Percentiles rank a stretch among this genome's conserved stretches.
Conservation (phyloP, 495 filamentous ascomycete genomes). For the Aspergillus ostianus region DNA sequence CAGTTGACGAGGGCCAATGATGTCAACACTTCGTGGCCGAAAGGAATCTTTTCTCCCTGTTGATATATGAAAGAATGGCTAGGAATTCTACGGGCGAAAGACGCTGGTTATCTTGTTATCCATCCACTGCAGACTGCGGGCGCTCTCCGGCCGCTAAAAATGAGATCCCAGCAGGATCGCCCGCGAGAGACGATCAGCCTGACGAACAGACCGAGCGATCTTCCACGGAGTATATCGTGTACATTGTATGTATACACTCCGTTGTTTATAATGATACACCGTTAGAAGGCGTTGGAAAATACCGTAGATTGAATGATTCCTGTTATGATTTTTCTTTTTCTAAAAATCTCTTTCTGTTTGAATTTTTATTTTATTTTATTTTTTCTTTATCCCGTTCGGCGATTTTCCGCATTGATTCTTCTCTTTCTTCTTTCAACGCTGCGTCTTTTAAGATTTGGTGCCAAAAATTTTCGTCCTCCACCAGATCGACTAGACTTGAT, state of each 20-base stretch:
- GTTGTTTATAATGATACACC: not conserved
- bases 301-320: not conserved
- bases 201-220: not conserved
- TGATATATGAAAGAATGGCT: no score
- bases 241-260: not conserved
- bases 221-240: no score
- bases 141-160: conserved; percentile 2
- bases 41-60: no score
- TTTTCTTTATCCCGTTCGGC: not conserved
- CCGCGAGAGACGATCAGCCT: not conserved
- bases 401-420: not conserved
- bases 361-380: no score
- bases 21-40: not conserved
- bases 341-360: no score
- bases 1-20: not conserved
- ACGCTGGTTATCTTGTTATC: no score
- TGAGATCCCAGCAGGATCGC: not conserved
- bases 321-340: no score
- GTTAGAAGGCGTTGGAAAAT: no score
- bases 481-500: no score
- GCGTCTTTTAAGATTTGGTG: no score
- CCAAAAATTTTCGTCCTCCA: no score
- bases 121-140: not conserved
- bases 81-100: no score
- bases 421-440: conserved; percentile 1